These are phyloP conservation scores for Haematococcus lacustris DNA, from an alignment of 139 green algal genomes.

Conservation along the genomic window DNA sequence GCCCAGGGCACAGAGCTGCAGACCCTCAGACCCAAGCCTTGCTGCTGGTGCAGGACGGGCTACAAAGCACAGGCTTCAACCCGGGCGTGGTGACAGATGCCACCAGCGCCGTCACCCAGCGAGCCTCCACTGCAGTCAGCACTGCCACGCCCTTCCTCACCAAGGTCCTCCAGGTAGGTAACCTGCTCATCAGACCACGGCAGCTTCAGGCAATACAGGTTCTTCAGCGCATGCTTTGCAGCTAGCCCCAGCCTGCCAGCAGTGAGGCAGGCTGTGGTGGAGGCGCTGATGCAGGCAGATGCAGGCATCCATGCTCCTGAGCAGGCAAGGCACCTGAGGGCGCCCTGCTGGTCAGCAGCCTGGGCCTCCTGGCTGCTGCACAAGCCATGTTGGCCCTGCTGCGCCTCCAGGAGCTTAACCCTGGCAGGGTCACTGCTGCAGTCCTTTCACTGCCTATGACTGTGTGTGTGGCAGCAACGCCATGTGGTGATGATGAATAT, in stretches of 20 bases:
- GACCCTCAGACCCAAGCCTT: neutral
- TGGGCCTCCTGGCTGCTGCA: no score
- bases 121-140: slow-evolving; percentile 26
- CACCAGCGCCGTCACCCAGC: slow-evolving; percentile 13
- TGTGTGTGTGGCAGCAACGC: no score
- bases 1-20: no score
- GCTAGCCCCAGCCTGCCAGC: neutral
- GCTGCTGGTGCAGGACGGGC: neutral
- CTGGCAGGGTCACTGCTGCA: no score
- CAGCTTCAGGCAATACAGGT: neutral
- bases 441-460: no score
- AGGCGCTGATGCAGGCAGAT: neutral
- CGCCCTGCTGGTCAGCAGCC: neutral
- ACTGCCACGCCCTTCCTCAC: slow-evolving; percentile 44
- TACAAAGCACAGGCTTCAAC: neutral
- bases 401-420: no score
- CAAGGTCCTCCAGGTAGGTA: slow-evolving; percentile 18
- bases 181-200: no score
- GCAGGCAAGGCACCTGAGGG: neutral
- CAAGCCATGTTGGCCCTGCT: no score
- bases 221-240: neutral
- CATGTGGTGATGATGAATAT: no score
- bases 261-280: neutral
- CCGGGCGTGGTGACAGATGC: neutral
- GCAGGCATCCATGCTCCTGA: neutral